Conservation (phyloP, 2,329 filamentous ascomycete genomes). For the Fusarium anguioides region DNA sequence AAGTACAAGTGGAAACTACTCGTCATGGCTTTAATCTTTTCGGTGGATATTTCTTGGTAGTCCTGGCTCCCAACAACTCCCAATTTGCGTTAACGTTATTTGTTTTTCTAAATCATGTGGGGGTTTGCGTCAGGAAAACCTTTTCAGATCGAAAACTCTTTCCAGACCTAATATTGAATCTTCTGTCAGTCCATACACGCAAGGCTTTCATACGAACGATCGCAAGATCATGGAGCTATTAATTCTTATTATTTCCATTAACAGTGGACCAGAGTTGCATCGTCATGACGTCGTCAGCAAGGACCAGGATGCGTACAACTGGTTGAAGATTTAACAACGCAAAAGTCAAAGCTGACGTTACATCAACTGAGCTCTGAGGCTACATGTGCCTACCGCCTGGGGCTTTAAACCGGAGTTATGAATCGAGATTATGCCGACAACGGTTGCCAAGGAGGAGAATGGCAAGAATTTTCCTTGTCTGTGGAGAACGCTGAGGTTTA, state of each 20-base stretch:
- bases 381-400: no score
- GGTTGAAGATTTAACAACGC: not conserved
- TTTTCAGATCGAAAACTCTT: not conserved
- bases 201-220: not conserved
- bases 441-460: not conserved
- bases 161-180: not conserved
- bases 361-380: slow-evolving; percentile 22
- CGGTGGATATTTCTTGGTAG: no score
- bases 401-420: no score
- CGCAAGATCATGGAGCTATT: not conserved
- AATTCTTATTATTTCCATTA: not conserved
- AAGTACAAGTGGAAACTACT: no score
- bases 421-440: not conserved
- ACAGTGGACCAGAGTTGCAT: not conserved
- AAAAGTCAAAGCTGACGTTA: not conserved
- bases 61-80: no score
- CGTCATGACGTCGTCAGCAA: not conserved
- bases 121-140: not conserved
- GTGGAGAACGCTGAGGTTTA: slow-evolving; percentile 5
- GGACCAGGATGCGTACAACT: not conserved
- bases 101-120: no score
- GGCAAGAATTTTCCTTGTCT: not conserved
- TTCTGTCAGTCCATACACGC: not conserved
- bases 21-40: no score
- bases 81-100: no score